Evolutionary conservation across 2,329 filamentous ascomycete genomes (phyloP).

Genomic region (Tolypocladium nubicola): DNA sequence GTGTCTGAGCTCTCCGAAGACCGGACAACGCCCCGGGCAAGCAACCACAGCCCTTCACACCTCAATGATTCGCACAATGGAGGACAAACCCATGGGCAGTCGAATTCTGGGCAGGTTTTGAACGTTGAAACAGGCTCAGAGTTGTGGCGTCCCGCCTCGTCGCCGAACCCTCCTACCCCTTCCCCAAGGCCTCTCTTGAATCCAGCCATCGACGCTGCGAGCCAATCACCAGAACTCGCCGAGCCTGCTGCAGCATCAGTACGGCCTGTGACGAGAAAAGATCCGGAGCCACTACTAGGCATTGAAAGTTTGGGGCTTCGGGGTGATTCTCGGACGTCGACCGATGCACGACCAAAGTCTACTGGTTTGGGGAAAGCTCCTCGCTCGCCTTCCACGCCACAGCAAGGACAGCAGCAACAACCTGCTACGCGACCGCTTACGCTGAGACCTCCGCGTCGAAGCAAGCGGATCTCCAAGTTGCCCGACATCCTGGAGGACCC

Average conservation of each 20-base stretch:
- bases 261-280: background rate
- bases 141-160: background rate
- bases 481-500: conserved; percentile 56
- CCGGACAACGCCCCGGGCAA: background rate
- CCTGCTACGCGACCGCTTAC: conserved; percentile 32
- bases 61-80: background rate
- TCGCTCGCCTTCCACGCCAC: background rate
- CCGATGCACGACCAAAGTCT: background rate
- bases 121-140: background rate
- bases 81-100: background rate
- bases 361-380: background rate
- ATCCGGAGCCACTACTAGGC: background rate
- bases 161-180: background rate
- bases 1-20: background rate
- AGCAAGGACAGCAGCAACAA: conserved; percentile 2
- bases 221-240: background rate
- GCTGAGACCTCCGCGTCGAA: conserved; percentile 42
- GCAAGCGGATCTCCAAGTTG: conserved; percentile 45
- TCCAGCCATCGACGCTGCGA: background rate
- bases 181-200: background rate
- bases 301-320: background rate
- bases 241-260: background rate
- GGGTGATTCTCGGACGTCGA: no score
- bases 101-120: background rate
- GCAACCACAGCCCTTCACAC: background rate